phyloP scores from a whole-genome alignment of 106 monocot genomes.

The Dendrobium officinale region DNA sequence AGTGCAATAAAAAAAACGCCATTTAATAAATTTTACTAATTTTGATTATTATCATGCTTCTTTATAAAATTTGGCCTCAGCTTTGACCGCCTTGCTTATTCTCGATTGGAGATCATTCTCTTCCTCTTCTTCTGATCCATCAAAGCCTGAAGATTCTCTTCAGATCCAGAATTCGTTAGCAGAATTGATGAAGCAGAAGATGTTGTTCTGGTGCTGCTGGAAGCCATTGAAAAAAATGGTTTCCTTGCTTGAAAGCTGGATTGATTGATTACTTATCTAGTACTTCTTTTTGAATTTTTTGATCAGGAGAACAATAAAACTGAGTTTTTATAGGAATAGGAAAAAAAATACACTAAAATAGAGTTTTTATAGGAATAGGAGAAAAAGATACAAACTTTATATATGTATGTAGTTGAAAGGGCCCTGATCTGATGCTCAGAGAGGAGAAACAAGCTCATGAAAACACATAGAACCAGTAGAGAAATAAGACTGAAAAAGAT shows the following conservation, averaged over 20 bases:
- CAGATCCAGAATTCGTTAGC: slow-evolving; percentile 14
- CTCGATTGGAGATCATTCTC: slow-evolving; percentile 54
- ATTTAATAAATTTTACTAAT: too few relatives aligned
- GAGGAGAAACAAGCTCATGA: slow-evolving; percentile 24
- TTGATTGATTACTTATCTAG: too few relatives aligned
- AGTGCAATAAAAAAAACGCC: too few relatives aligned
- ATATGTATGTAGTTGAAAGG: too few relatives aligned
- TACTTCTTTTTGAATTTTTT: neutral
- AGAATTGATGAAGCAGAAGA: slow-evolving; percentile 3
- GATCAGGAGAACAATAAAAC: neutral
- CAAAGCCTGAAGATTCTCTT: slow-evolving; percentile 15
- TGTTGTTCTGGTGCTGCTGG: slow-evolving; percentile 20
- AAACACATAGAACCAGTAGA: slow-evolving; percentile 83
- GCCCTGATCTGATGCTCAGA: neutral
- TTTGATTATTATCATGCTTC: too few relatives aligned
- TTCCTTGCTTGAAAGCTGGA: slow-evolving; percentile 14
- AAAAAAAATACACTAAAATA: neutral
- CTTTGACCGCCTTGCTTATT: slow-evolving; percentile 51
- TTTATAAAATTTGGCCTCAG: slow-evolving; percentile 12
- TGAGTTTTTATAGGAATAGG: neutral
- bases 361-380: neutral
- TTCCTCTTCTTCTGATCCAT: slow-evolving; percentile 39
- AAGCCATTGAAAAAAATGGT: neutral
- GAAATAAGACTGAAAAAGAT: slow-evolving; percentile 67
- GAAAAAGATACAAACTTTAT: neutral